phyloP scores from a whole-genome alignment of 306 rosid genomes.

The Prinsepia uniflora region DNA sequence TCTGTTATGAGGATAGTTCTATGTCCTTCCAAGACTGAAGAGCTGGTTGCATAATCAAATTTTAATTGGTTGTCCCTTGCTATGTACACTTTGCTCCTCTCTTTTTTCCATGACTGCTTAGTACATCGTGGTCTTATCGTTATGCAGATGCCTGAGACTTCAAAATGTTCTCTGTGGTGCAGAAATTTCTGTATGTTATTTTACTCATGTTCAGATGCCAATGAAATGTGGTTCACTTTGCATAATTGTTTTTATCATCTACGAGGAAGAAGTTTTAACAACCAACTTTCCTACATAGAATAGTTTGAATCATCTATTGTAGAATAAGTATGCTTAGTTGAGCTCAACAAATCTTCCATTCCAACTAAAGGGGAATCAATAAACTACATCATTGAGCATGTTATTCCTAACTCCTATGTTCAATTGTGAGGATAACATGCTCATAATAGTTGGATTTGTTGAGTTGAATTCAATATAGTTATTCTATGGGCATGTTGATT shows the following conservation, averaged over 20 bases:
- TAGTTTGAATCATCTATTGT: not conserved
- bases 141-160: slow-evolving; percentile 65
- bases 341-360: not conserved
- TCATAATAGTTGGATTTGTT: not conserved
- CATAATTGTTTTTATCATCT: not conserved
- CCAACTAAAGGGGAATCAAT: not conserved
- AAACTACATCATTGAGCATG: not conserved
- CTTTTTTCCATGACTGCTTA: slow-evolving; percentile 1
- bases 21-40: not conserved
- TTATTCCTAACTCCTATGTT: not conserved
- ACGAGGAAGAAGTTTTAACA: too few relatives aligned
- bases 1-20: slow-evolving; percentile 5
- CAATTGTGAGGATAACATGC: not conserved
- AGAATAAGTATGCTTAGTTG: not conserved
- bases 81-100: not conserved
- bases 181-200: slow-evolving; percentile 68
- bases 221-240: not conserved
- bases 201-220: not conserved
- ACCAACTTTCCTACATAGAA: not conserved
- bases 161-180: slow-evolving; percentile 56
- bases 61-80: not conserved
- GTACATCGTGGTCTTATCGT: slow-evolving; percentile 27
- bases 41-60: not conserved
- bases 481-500: not conserved
- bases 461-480: not conserved